Evolutionary conservation across 768 basidiomycete genomes (phyloP), one percentile per base, ranked within the genome.

Genomic region (Tricholomella constricta): DNA sequence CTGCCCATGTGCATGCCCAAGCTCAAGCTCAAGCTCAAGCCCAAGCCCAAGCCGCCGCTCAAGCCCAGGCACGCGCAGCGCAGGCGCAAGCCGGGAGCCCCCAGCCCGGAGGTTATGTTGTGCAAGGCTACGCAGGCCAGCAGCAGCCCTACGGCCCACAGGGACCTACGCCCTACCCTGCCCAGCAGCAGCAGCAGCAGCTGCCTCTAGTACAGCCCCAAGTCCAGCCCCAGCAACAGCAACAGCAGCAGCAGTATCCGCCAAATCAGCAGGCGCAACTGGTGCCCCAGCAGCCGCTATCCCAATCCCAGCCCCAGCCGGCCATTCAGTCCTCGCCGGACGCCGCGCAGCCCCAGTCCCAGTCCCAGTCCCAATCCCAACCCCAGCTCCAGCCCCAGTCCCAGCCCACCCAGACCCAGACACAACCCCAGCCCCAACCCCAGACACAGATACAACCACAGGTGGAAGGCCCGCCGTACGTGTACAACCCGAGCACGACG

Each of bases 401-500:
- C 20, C 56, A 44, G 46, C 41, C 62, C 59, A 57, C 17, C 23
- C 43, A 1, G 59, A 58, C 17, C 61, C 51, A 50, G 64, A 40
- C 45, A 7, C 67, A 72, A 35, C 41, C 55, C 2, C 67, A 71
- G 31, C 20, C 57, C 9, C 71, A 72, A 42, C 41, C 55, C 9
- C 23, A 42, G 23, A 6, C 45, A 7, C 67, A 72, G 36, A 69
- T 43, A 2, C 67, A 71, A 35, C 17, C 59, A 9, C 70, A 72
- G 40, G 41, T 53, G 6, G 54, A 57, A 12, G 76, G 77, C n/a
- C 76, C 78, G 17, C 81, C 83, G 14, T 78, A 78, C 62, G 65
- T 73, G 8, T 92, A 79, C 62, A 82, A 91, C 58, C 87, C 89
- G 4, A 77, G 74, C 25, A 72, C 75, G 44, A 83, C 82, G 19